Conservation (phyloP, 2,329 filamentous ascomycete genomes). For the Colletotrichum sp. region DNA sequence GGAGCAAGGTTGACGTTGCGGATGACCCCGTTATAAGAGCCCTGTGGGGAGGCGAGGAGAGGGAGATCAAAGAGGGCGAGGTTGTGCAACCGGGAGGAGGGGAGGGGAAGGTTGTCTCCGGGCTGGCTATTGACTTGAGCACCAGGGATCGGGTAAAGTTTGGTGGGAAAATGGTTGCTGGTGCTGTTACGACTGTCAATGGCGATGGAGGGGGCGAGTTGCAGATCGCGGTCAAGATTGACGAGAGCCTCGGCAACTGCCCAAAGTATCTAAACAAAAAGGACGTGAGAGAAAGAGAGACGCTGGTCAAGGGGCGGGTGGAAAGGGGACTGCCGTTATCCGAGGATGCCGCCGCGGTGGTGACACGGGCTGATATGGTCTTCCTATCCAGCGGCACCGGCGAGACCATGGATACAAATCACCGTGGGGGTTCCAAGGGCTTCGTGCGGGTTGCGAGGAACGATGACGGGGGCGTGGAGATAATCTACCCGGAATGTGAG, state of each 20-base stretch:
- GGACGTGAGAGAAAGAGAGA: conserved; percentile 48
- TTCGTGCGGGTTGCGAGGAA: conserved; percentile 75
- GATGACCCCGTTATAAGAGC: conserved; percentile 74
- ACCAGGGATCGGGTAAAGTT: conserved; percentile 77
- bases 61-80: conserved; percentile 41
- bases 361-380: conserved; percentile 73
- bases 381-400: conserved; percentile 76
- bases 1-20: conserved; percentile 61
- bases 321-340: conserved; percentile 49
- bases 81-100: conserved; percentile 41
- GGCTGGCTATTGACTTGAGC: conserved; percentile 70
- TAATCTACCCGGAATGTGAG: conserved; percentile 79
- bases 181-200: conserved; percentile 50
- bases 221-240: conserved; percentile 70
- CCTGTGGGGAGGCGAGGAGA: conserved; percentile 55
- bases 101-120: conserved; percentile 43
- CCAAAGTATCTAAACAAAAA: conserved; percentile 88
- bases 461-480: conserved; percentile 45
- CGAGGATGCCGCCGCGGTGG: conserved; percentile 59
- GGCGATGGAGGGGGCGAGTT: conserved; percentile 35
- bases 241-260: conserved; percentile 80
- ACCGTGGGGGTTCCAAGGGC: conserved; percentile 75
- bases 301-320: background rate
- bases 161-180: conserved; percentile 71
- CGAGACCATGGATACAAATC: conserved; percentile 81